phyloP scores from a whole-genome alignment of 352 stramenopile genomes.

The Pythium phragmitis region DNA sequence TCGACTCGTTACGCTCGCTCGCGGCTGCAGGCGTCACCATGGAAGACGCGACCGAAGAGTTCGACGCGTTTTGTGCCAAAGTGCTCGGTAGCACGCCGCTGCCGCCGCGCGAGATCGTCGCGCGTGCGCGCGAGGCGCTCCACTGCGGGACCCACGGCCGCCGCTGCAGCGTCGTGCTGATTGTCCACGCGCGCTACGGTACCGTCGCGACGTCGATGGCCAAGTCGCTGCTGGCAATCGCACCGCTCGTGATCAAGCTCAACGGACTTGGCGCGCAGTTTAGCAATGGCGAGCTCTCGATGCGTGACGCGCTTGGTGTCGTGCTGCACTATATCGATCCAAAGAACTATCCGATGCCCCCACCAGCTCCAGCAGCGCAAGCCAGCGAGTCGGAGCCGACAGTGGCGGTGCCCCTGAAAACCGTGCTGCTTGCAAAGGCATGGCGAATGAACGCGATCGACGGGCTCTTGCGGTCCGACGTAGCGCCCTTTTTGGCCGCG shows the following conservation, averaged over 20 bases:
- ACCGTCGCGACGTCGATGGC: constrained; percentile 26
- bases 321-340: constrained; percentile 5
- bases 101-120: constrained; percentile 16
- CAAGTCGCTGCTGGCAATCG: constrained; percentile 24
- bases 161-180: constrained; percentile 28
- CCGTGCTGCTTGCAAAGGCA: neutral
- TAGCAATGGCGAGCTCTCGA: neutral
- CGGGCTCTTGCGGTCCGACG: constrained; percentile 11
- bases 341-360: constrained; percentile 7
- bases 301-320: neutral
- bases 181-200: constrained; percentile 41
- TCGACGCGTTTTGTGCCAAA: constrained; percentile 35
- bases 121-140: constrained; percentile 30
- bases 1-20: constrained; percentile 39
- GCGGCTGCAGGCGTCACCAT: constrained; percentile 23
- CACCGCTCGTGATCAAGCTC: constrained; percentile 18
- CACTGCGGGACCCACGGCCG: constrained; percentile 19
- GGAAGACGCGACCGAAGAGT: constrained; percentile 11
- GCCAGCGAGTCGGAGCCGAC: neutral
- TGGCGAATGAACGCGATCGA: constrained; percentile 4
- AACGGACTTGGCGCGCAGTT: neutral
- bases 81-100: constrained; percentile 29
- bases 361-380: neutral
- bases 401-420: neutral
- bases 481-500: constrained; percentile 8